phyloP scores from a whole-genome alignment of 1,284 basidiomycete species.

The Irpex lacteus region DNA sequence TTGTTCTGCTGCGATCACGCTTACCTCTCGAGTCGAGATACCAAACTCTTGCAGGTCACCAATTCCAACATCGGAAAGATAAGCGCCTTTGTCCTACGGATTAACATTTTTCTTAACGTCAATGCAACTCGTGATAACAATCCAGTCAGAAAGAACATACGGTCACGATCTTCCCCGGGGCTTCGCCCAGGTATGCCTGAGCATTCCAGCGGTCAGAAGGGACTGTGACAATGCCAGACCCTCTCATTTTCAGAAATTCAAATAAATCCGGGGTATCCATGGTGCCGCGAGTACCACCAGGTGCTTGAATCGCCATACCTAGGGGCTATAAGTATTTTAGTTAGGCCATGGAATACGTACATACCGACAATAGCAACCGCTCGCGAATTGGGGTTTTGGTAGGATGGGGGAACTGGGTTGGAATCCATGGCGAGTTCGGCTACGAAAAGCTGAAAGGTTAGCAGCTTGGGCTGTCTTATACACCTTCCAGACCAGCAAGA shows the following conservation, averaged over 20 bases:
- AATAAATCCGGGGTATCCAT: constrained; percentile 14
- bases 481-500: background rate
- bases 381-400: constrained; percentile 9
- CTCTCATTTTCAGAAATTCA: constrained; percentile 12
- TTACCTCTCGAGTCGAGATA: constrained; percentile 25
- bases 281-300: constrained; percentile 10
- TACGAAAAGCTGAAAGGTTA: background rate
- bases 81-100: constrained; percentile 24
- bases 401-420: constrained; percentile 1
- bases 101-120: too few species aligned
- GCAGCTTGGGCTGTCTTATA: background rate
- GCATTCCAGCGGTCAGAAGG: constrained; percentile 16
- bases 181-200: constrained; percentile 13
- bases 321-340: background rate
- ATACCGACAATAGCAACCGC: constrained; percentile 11
- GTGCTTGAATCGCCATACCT: constrained; percentile 15
- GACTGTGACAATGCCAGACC: constrained; percentile 14
- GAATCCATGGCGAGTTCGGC: background rate
- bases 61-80: constrained; percentile 28
- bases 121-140: too few species aligned
- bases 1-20: constrained; percentile 24
- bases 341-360: background rate
- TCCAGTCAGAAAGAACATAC: background rate
- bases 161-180: constrained; percentile 11
- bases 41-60: constrained; percentile 32